Conservation (phyloP, 805 yeast species). For the Starmerella scarabaei region DNA sequence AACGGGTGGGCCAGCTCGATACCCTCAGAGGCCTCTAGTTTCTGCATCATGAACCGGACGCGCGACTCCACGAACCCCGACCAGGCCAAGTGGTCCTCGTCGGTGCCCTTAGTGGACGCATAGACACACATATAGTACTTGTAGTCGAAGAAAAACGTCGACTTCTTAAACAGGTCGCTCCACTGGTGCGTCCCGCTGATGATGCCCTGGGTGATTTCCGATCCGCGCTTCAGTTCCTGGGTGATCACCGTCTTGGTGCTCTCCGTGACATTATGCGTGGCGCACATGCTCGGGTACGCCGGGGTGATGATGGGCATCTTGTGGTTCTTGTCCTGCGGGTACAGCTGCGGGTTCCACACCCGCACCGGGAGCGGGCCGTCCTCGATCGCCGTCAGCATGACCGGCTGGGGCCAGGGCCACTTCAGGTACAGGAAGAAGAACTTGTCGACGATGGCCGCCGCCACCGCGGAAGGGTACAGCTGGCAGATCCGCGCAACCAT, state of each 20-base stretch:
- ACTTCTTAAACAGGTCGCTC: constrained; percentile 64
- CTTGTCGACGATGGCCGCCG: constrained; percentile 79
- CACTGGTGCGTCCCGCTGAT: constrained; percentile 50
- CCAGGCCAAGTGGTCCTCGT: constrained; percentile 82
- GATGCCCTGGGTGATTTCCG: constrained; percentile 56
- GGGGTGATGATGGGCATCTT: constrained; percentile 98
- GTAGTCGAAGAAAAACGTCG: constrained; percentile 69
- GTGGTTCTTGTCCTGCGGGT: constrained; percentile 79
- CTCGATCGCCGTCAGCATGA: constrained; percentile 78
- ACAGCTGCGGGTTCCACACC: constrained; percentile 91
- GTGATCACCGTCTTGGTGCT: constrained; percentile 77
- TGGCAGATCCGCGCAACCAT: constrained; percentile 96
- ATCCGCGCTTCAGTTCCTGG: constrained; percentile 68
- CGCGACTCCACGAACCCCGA: constrained; percentile 87
- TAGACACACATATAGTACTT: constrained; percentile 76
- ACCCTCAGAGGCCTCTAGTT: constrained; percentile 65
- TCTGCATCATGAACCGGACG: constrained; percentile 65
- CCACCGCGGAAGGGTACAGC: constrained; percentile 87
- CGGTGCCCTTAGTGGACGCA: constrained; percentile 57
- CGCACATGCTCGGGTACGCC: constrained; percentile 97
- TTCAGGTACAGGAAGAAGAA: constrained; percentile 74
- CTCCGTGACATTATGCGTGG: constrained; percentile 85
- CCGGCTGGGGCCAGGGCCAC: constrained; percentile 99
- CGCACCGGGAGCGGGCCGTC: constrained; percentile 95
- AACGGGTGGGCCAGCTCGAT: constrained; percentile 82